Percentiles rank a stretch among this genome's conserved stretches.
phyloP scores from a whole-genome alignment of 495 filamentous ascomycete species.

The Penicillium argentinense region DNA sequence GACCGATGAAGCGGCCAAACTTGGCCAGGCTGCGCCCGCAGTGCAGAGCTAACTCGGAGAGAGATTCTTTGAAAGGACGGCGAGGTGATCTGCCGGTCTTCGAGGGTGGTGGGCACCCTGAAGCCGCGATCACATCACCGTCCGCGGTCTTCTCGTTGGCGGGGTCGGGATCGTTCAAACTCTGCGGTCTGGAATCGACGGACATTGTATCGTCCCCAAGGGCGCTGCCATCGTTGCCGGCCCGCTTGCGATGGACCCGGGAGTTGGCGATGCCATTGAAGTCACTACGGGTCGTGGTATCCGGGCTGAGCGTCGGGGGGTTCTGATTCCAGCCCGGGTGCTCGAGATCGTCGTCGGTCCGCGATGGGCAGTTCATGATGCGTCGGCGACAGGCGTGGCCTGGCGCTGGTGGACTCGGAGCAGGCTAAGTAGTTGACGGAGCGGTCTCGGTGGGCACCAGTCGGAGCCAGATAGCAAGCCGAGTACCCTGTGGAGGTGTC shows the following conservation, averaged over 20 bases:
- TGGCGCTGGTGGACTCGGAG: too few relatives aligned
- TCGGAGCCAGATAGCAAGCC: background rate
- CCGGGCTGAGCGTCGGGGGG: constrained; percentile 53
- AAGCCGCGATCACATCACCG: constrained; percentile 39
- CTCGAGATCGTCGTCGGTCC: constrained; percentile 57
- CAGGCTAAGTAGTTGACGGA: background rate
- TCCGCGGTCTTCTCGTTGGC: constrained; percentile 25
- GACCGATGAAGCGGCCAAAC: constrained; percentile 77
- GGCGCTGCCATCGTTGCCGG: constrained; percentile 18
- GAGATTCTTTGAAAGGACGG: constrained; percentile 31
- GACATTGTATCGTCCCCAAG: constrained; percentile 26
- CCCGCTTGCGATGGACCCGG: constrained; percentile 36
- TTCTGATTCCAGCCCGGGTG: constrained; percentile 62
- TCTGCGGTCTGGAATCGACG: constrained; percentile 24
- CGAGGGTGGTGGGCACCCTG: constrained; percentile 35
- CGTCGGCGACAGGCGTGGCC: too few relatives aligned
- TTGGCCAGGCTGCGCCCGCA: constrained; percentile 49
- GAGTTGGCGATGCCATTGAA: constrained; percentile 57
- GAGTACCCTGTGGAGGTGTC: background rate
- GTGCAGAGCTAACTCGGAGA: constrained; percentile 15
- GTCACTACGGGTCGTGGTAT: constrained; percentile 61
- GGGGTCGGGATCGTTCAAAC: constrained; percentile 24
- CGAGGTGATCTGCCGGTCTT: constrained; percentile 39
- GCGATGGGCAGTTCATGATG: constrained; percentile 64
- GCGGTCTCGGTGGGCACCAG: background rate